A percentile compares a stretch with the other conserved stretches of the same genome.
These are phyloP conservation scores for Penicillium simplicissimum DNA, from an alignment of 495 filamentous ascomycete genomes.

Conservation along the genomic window DNA sequence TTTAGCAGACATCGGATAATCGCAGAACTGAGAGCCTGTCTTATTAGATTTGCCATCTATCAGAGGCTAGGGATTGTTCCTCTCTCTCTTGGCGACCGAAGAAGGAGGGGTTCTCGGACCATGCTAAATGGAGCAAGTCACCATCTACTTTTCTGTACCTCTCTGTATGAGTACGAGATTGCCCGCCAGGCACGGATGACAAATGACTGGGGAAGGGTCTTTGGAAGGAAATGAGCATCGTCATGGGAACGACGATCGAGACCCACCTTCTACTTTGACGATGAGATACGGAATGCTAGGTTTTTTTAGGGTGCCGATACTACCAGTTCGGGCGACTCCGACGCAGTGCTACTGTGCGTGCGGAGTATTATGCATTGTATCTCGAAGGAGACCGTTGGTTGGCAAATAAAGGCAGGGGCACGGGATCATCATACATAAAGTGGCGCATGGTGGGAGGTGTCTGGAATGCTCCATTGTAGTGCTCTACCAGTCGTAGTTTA, in stretches of 20 bases:
- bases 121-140: neutral
- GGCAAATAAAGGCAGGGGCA: neutral
- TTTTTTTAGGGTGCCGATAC: constrained; percentile 3
- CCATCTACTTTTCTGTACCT: neutral
- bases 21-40: neutral
- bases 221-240: constrained; percentile 30
- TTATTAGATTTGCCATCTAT: constrained; percentile 8
- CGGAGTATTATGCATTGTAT: constrained; percentile 1
- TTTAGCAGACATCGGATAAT: constrained; percentile 12
- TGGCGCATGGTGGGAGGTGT: neutral
- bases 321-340: neutral
- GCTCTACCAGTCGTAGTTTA: neutral
- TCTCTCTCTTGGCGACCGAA: neutral
- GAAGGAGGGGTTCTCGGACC: neutral
- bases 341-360: neutral
- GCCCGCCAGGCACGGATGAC: constrained; percentile 29
- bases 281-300: constrained; percentile 19
- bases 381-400: neutral
- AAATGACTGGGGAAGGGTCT: constrained; percentile 29
- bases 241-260: constrained; percentile 33
- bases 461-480: neutral
- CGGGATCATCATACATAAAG: constrained; percentile 21
- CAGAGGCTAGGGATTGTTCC: neutral
- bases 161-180: constrained; percentile 6
- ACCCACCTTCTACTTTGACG: constrained; percentile 26